Evolutionary conservation across 495 filamentous ascomycete genomes (phyloP).

Genomic region (Lasiosphaeris hirsuta): DNA sequence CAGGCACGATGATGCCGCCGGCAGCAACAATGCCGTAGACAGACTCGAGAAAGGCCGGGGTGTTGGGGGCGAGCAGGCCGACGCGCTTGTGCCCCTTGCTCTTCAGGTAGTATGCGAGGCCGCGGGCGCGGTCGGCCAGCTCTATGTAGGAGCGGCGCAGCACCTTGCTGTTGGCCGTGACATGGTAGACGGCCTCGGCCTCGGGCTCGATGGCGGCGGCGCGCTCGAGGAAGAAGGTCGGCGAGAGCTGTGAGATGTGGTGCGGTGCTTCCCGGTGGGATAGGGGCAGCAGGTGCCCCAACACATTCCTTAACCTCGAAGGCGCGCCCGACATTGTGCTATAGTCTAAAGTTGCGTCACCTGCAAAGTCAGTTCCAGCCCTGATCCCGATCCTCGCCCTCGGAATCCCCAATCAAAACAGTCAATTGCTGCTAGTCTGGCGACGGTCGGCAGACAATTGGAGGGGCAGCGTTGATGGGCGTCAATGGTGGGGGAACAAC

Average conservation of each 20-base stretch:
- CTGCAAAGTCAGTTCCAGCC: background rate
- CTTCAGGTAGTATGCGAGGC: constrained; percentile 80
- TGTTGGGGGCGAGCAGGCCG: constrained; percentile 86
- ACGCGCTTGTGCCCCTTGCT: constrained; percentile 66
- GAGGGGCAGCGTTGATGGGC: no score
- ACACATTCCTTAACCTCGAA: constrained; percentile 51
- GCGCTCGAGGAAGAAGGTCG: constrained; percentile 83
- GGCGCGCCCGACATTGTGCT: constrained; percentile 43
- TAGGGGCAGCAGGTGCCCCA: constrained; percentile 57
- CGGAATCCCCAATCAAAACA: no score
- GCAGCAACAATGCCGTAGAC: constrained; percentile 88
- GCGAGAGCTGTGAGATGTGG: constrained; percentile 77
- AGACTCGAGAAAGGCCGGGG: constrained; percentile 86
- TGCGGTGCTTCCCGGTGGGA: constrained; percentile 42
- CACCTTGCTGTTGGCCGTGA: constrained; percentile 69
- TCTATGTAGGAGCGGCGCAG: constrained; percentile 75
- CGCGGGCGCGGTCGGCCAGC: constrained; percentile 77
- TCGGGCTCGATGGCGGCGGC: constrained; percentile 89
- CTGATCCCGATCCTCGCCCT: background rate
- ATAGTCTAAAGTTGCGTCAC: background rate
- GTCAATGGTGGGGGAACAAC: no score
- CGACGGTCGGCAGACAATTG: no score
- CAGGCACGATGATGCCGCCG: constrained; percentile 70
- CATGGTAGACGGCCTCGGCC: constrained; percentile 82
- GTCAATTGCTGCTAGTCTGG: no score